Evolutionary conservation across 371 early-diverging fungal genomes (phyloP).

Genomic region (Mortierella sp.): DNA sequence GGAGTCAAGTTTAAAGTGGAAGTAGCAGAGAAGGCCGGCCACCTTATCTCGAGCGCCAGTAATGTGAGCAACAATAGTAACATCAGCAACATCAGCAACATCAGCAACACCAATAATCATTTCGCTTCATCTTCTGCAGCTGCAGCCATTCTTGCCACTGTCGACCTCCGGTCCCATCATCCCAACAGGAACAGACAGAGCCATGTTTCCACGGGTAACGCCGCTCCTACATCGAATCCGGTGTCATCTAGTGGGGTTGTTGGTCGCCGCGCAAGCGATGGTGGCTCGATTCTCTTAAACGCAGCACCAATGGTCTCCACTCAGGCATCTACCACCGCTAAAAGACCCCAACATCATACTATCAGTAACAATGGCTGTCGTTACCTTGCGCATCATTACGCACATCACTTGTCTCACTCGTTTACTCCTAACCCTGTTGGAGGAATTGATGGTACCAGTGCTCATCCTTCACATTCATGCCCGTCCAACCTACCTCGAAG

Average conservation of each 20-base stretch:
- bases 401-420: conserved; percentile 9
- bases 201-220: neutral
- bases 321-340: conserved; percentile 18
- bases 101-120: conserved; percentile 11
- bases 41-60: conserved; percentile 16
- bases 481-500: conserved; percentile 7
- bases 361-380: neutral
- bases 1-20: conserved; percentile 66
- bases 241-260: neutral
- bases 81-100: conserved; percentile 6
- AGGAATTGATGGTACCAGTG: neutral
- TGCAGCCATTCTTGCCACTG: conserved; percentile 30
- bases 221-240: neutral
- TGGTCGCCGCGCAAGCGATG: conserved; percentile 46
- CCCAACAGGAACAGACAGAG: conserved; percentile 15
- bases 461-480: conserved; percentile 19
- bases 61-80: conserved; percentile 7
- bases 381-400: conserved; percentile 7
- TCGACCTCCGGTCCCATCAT: conserved; percentile 19
- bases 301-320: conserved; percentile 36
- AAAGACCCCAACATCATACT: conserved; percentile 21
- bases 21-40: conserved; percentile 36
- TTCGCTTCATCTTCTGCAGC: conserved; percentile 27
- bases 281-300: conserved; percentile 35
- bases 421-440: neutral